Evolutionary conservation across 2,329 filamentous ascomycete species (phyloP).

Genomic region (Stagonosporopsis tanaceti): DNA sequence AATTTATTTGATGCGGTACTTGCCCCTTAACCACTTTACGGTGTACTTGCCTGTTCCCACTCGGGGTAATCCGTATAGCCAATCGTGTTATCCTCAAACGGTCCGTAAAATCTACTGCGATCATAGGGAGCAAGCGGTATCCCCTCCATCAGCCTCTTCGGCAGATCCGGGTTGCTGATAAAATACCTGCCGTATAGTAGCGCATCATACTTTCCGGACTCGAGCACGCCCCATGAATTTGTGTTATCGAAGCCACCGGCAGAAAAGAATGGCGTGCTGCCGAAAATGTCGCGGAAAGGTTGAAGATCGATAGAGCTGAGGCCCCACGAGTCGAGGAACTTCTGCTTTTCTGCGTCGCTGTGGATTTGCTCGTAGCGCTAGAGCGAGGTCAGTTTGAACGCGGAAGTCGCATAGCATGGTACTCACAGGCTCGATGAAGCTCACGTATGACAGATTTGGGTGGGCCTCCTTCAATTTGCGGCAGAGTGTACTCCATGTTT

Average conservation of each 20-base stretch:
- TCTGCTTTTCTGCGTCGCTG: conserved; percentile 58
- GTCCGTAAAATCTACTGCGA: conserved; percentile 39
- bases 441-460: conserved; percentile 61
- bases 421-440: conserved; percentile 61
- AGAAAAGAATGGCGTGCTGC: conserved; percentile 62
- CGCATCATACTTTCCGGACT: conserved; percentile 48
- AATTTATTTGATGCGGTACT: background rate
- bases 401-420: background rate
- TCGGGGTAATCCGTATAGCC: conserved; percentile 33
- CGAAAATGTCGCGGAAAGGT: conserved; percentile 61
- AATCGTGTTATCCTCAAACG: conserved; percentile 22
- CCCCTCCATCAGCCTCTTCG: conserved; percentile 50
- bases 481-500: conserved; percentile 63
- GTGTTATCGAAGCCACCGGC: conserved; percentile 62
- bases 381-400: conserved; percentile 40
- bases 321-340: conserved; percentile 59
- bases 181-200: conserved; percentile 55
- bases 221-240: conserved; percentile 60
- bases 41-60: conserved; percentile 11
- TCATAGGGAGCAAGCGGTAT: conserved; percentile 50
- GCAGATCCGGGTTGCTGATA: conserved; percentile 56
- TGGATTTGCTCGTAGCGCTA: conserved; percentile 62
- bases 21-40: background rate
- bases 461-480: conserved; percentile 56
- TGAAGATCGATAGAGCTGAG: conserved; percentile 56